phyloP scores from a whole-genome alignment of 345 rosid species.

The Moricandia moricandioides region DNA sequence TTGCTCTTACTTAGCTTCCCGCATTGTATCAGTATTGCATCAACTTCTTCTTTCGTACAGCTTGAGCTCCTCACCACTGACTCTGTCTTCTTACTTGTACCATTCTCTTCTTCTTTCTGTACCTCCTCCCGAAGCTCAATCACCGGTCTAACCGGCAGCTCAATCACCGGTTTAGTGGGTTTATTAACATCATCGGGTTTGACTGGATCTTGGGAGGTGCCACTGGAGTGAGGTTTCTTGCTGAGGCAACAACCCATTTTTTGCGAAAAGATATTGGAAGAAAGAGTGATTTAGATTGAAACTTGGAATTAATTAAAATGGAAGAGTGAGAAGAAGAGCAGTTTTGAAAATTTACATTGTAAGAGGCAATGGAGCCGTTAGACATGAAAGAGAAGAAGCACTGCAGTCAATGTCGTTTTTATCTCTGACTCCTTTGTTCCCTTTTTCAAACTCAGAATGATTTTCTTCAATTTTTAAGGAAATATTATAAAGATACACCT shows the following conservation, averaged over 20 bases:
- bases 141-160: too few relatives aligned
- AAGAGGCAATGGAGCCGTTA: too few relatives aligned
- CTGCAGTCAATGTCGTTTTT: too few relatives aligned
- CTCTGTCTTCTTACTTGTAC: constrained; percentile 24
- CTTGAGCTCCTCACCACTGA: constrained; percentile 23
- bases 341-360: too few relatives aligned
- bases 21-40: constrained; percentile 88
- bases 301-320: neutral
- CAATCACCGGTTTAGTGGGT: constrained; percentile 19
- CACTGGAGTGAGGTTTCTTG: constrained; percentile 39
- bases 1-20: constrained; percentile 82
- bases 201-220: constrained; percentile 5
- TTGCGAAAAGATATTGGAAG: neutral
- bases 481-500: too few relatives aligned
- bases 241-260: constrained; percentile 66
- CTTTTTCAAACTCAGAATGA: too few relatives aligned
- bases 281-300: constrained; percentile 1
- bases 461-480: too few relatives aligned
- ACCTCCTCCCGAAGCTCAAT: too few relatives aligned
- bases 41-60: constrained; percentile 58
- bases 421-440: too few relatives aligned
- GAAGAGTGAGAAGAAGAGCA: too few relatives aligned
- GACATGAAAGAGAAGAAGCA: too few relatives aligned
- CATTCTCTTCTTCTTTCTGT: neutral
- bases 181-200: neutral